Percentiles rank a stretch among this genome's conserved stretches.
Evolutionary conservation across 2,329 filamentous ascomycete genomes (phyloP).

Genomic region (Penicillium sp.): DNA sequence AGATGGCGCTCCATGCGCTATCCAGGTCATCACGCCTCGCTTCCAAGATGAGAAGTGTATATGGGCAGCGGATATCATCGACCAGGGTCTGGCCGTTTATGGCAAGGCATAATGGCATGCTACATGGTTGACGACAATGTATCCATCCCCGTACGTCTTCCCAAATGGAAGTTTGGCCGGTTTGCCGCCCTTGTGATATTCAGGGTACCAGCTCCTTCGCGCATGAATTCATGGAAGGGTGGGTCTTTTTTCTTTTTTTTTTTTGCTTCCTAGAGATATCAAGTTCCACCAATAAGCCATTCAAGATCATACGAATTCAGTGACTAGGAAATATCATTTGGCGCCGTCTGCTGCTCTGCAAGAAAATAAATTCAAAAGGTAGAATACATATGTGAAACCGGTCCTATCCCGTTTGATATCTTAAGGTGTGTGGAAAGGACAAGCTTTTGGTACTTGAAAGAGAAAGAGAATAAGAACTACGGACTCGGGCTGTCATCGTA

Average conservation of each 20-base stretch:
- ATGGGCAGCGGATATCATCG: constrained; percentile 31
- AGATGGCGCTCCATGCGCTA: constrained; percentile 47
- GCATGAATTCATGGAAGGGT: not conserved
- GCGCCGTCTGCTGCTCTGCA: constrained; percentile 2
- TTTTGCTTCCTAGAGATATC: not conserved
- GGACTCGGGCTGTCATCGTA: constrained; percentile 47
- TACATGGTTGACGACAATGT: not conserved
- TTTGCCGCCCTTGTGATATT: not conserved
- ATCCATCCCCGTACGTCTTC: not conserved
- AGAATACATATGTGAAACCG: constrained; percentile 25
- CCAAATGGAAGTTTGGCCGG: not conserved
- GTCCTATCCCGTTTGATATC: constrained; percentile 16
- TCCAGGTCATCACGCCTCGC: constrained; percentile 48
- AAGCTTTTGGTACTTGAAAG: constrained; percentile 17
- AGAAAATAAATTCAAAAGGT: constrained; percentile 19
- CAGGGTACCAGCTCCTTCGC: not conserved
- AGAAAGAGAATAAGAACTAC: constrained; percentile 19
- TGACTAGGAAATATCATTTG: not conserved
- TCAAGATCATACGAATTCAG: not conserved
- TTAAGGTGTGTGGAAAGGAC: constrained; percentile 10
- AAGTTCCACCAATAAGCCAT: not conserved
- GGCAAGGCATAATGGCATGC: not conserved
- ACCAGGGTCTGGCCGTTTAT: constrained; percentile 12
- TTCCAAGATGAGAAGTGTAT: constrained; percentile 52
- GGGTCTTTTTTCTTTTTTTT: not conserved